These are phyloP conservation scores for Lepraria neglecta DNA, from an alignment of 495 filamentous ascomycete species.

Conservation along the genomic window DNA sequence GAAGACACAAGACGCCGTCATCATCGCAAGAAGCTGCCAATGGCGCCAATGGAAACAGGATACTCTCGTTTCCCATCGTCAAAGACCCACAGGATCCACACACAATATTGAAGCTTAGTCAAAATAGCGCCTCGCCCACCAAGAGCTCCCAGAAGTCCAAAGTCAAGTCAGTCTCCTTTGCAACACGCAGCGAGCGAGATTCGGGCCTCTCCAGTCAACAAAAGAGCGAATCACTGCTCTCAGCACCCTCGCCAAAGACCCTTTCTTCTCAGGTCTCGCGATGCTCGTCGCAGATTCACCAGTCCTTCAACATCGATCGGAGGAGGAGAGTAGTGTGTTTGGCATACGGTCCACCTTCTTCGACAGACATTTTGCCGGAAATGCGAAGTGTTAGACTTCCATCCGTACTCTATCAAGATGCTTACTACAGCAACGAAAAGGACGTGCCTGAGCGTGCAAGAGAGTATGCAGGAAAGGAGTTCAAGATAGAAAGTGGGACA, in stretches of 20 bases:
- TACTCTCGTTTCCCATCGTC: constrained; percentile 64
- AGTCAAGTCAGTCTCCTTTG: constrained; percentile 8
- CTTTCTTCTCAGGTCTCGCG: constrained; percentile 13
- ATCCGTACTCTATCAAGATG: constrained; percentile 71
- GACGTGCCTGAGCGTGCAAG: constrained; percentile 75
- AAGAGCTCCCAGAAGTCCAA: constrained; percentile 33
- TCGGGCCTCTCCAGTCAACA: constrained; percentile 2
- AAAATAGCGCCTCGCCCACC: constrained; percentile 48
- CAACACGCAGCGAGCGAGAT: constrained; percentile 11
- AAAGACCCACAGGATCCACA: constrained; percentile 67
- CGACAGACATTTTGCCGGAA: constrained; percentile 31
- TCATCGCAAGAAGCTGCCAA: constrained; percentile 17
- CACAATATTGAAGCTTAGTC: constrained; percentile 62
- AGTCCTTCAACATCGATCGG: constrained; percentile 9
- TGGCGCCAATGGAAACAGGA: constrained; percentile 27
- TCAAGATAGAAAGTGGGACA: constrained; percentile 66
- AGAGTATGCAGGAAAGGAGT: constrained; percentile 87
- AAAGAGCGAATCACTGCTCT: background rate
- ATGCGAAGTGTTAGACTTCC: constrained; percentile 35
- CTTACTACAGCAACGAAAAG: constrained; percentile 77
- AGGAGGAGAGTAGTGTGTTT: constrained; percentile 3
- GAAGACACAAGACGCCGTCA: constrained; percentile 1
- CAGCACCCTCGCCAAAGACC: background rate
- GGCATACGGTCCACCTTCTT: background rate
- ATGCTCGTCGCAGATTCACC: constrained; percentile 16